Conservation (phyloP, 345 rosid species). For the Schrenkiella parvula region DNA sequence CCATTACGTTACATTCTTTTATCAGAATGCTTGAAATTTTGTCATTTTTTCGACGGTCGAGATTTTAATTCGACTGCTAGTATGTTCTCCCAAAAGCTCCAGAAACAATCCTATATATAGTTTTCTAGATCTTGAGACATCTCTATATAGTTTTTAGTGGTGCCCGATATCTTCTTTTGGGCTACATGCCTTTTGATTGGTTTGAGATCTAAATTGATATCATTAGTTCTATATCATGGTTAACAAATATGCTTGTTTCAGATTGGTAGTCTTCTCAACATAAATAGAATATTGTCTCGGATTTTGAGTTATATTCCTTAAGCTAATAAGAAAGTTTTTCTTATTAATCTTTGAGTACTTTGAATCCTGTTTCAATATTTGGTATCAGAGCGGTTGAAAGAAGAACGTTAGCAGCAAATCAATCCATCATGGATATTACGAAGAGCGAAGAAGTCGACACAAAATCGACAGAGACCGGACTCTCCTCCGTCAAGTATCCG, state of each 20-base stretch:
- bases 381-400: no score
- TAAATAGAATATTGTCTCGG: slow-evolving; percentile 60
- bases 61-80: neutral
- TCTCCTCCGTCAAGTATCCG: no score
- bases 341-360: no score
- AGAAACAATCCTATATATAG: neutral
- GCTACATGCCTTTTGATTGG: neutral
- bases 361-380: no score
- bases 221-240: neutral
- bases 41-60: neutral
- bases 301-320: no score
- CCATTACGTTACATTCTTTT: slow-evolving; percentile 25
- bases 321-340: no score
- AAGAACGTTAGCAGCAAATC: no score
- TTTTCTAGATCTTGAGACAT: neutral
- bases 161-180: neutral
- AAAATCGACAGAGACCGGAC: no score
- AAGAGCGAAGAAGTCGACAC: no score
- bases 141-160: neutral
- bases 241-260: slow-evolving; percentile 14
- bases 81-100: neutral
- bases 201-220: neutral
- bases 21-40: slow-evolving; percentile 49
- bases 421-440: no score
- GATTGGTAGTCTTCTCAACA: slow-evolving; percentile 49